Evolutionary conservation across 139 green algal species (phyloP), one percentile per base, ranked within the genome.

Genomic region (Pleodorina starrii): DNA sequence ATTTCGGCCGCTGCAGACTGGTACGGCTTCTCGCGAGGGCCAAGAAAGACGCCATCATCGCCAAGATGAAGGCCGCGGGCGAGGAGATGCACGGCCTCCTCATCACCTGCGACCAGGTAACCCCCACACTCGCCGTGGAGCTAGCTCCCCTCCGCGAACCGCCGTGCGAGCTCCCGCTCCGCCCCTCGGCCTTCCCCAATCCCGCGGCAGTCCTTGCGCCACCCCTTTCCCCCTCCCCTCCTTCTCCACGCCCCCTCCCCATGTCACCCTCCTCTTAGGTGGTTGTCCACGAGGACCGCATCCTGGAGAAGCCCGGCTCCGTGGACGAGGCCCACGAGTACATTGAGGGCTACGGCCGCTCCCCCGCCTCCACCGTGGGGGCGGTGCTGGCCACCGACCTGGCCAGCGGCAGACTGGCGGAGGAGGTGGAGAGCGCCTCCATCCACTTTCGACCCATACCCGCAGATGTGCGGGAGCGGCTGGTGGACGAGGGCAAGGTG

Each of bases 401-500:
- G 82, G 43, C 10, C 17, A 71, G 19, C 19, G 82, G 82, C 11
- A 43, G 66, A 0, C 6, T 19, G 63, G 60, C 68, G 32, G 82
- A 88, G 82, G 82, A 38, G 38, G 87, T 90, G 38, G 77, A 90
- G 46, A n/a, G 32, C 1, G 36, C 77, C 38, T 60, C 60, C 85
- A 93, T 97, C 3, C 91, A 96, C 66, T 97, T 97, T 32, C 50
- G 63, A 0, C 54, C 82, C n/a, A 96, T 97, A 17, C 94, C 95
- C 0, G 54, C 84, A 16, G 92, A 92, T 9, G 72, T 92, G 11
- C 89, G 95, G 40, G 85, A 97, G 6, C 38, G 51, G 27, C 80
- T 97, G 48, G 77, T 97, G 7, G 82, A 86, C 40, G 96, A 98
- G 75, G 95, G 94, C 16, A 89, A 91, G 27, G 94, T 96, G 36